Conservation (phyloP, 768 basidiomycete species). For the Chlorophyllum brunneum region DNA sequence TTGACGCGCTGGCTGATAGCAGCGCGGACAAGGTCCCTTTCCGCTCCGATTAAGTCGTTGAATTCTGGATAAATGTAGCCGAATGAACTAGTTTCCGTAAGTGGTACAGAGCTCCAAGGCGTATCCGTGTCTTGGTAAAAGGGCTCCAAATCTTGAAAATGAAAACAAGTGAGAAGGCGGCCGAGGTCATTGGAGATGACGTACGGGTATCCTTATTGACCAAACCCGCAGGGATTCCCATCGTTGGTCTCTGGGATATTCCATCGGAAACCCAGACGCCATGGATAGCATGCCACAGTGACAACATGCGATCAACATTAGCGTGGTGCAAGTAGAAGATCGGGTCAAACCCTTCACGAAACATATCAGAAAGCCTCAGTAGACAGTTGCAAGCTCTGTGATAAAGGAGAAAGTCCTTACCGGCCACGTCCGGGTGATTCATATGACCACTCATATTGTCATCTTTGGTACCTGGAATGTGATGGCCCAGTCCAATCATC, state of each 20-base stretch:
- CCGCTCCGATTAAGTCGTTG: slow-evolving; percentile 30
- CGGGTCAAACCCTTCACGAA: slow-evolving; percentile 49
- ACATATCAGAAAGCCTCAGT: neutral
- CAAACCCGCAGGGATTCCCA: slow-evolving; percentile 23
- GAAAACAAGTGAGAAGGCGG: too few species aligned
- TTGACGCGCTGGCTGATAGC: slow-evolving; percentile 37
- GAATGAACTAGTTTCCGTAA: slow-evolving; percentile 27
- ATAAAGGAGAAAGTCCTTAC: slow-evolving; percentile 25
- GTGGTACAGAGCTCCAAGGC: slow-evolving; percentile 37
- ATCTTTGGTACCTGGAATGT: too few species aligned
- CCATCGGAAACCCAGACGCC: slow-evolving; percentile 33
- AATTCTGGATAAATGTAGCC: slow-evolving; percentile 53
- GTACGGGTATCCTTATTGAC: slow-evolving; percentile 27
- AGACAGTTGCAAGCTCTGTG: too few species aligned
- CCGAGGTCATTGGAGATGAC: slow-evolving; percentile 8
- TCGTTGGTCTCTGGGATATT: slow-evolving; percentile 25
- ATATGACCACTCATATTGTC: too few species aligned
- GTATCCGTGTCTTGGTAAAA: slow-evolving; percentile 37
- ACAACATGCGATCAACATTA: slow-evolving; percentile 50
- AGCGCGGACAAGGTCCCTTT: slow-evolving; percentile 22
- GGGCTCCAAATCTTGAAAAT: slow-evolving; percentile 35
- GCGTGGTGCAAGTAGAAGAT: slow-evolving; percentile 53
- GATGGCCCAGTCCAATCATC: slow-evolving; percentile 31
- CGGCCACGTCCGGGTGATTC: slow-evolving; percentile 34
- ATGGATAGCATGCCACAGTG: slow-evolving; percentile 46